Conservation (phyloP, 768 basidiomycete genomes). For the Boletus reticulatus region DNA sequence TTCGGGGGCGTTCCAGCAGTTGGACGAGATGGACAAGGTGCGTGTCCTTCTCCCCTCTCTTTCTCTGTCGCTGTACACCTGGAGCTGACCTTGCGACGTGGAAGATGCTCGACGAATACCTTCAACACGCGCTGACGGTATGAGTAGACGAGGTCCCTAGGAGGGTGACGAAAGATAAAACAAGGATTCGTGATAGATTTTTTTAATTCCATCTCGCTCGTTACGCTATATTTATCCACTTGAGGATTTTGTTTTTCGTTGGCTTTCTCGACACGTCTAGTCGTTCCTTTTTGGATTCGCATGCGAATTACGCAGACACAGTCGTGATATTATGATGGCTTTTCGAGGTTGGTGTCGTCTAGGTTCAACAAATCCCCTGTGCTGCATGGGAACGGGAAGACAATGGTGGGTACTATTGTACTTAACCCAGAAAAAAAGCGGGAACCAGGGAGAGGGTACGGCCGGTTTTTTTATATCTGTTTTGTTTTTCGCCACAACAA, state of each 20-base stretch:
- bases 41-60: not conserved
- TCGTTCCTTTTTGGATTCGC: not conserved
- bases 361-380: too few species aligned
- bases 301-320: too few species aligned
- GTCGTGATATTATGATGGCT: too few species aligned
- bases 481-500: too few species aligned
- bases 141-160: slow-evolving; percentile 3
- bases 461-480: too few species aligned
- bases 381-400: too few species aligned
- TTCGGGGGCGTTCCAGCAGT: slow-evolving; percentile 61
- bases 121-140: slow-evolving; percentile 21
- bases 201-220: not conserved
- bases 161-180: too few species aligned
- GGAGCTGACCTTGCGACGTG: not conserved
- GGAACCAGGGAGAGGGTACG: too few species aligned
- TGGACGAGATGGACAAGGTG: slow-evolving; percentile 83
- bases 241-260: not conserved
- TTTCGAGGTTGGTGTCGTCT: too few species aligned
- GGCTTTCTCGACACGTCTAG: not conserved
- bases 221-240: slow-evolving; percentile 14
- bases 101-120: slow-evolving; percentile 32
- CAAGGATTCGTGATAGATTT: too few species aligned
- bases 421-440: too few species aligned
- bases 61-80: not conserved
- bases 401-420: too few species aligned